Conservation (phyloP, 495 filamentous ascomycete genomes). For the Podospora comata region DNA sequence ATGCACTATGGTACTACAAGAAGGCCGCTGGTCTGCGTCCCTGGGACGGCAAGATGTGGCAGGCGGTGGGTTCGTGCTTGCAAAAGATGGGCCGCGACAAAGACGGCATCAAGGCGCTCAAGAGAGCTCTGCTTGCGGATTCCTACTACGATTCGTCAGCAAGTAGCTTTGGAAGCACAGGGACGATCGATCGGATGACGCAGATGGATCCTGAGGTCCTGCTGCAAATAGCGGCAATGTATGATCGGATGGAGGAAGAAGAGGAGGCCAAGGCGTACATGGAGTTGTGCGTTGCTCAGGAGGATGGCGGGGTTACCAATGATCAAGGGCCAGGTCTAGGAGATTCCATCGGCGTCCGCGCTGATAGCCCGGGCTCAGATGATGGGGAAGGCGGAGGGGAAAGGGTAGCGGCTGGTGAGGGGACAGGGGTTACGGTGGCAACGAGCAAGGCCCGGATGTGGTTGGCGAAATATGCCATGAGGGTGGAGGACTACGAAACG, state of each 20-base stretch:
- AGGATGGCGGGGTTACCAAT: slow-evolving; percentile 55
- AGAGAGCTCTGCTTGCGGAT: slow-evolving; percentile 82
- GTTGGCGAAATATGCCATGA: slow-evolving; percentile 81
- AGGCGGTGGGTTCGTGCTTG: slow-evolving; percentile 87
- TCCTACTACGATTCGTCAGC: slow-evolving; percentile 66
- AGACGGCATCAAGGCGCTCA: slow-evolving; percentile 91
- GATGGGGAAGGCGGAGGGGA: slow-evolving; percentile 46
- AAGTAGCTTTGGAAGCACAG: slow-evolving; percentile 46
- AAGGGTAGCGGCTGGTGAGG: slow-evolving; percentile 44
- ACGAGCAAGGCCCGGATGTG: slow-evolving; percentile 92
- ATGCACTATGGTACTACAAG: slow-evolving; percentile 96
- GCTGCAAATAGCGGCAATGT: slow-evolving; percentile 83
- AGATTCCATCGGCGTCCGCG: slow-evolving; percentile 48
- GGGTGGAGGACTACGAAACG: slow-evolving; percentile 64
- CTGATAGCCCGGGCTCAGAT: slow-evolving; percentile 46
- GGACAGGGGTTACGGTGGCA: slow-evolving; percentile 76
- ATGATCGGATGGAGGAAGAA: slow-evolving; percentile 70
- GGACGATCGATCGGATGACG: slow-evolving; percentile 34
- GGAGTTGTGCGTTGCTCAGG: slow-evolving; percentile 90
- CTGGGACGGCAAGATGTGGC: slow-evolving; percentile 98
- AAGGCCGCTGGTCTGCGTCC: slow-evolving; percentile 85
- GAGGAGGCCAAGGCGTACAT: slow-evolving; percentile 86
- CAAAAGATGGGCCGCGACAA: slow-evolving; percentile 76
- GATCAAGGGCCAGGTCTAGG: slow-evolving; percentile 35
- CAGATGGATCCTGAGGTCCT: slow-evolving; percentile 87